Base-by-base conservation (phyloP, 2,329 filamentous ascomycete species). In the Trichoderma sp. region DNA sequence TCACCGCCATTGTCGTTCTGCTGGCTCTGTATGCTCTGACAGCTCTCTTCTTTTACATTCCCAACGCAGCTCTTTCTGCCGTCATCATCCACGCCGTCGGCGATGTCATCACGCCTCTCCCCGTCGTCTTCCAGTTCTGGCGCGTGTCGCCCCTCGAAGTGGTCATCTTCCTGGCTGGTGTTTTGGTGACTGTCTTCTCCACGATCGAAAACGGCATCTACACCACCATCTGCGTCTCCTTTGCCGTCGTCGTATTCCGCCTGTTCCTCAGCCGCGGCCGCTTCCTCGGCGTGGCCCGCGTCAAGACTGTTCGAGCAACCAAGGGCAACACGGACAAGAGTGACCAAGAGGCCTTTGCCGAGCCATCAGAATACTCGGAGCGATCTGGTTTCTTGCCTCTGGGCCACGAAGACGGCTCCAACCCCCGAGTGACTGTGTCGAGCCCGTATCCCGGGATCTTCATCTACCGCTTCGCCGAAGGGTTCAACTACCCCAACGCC, bases 11-110 rank as follows among this genome's bases (percentile, higher is more conserved):
- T 23, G 88, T 97, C 12, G 94, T 97, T 9, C 85, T 97, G 2
- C 85, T 97, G 12, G 93, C 94, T 20, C 91, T 96, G 72, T 97
- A 97, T 77, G 93, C 92, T 20, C 85, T 97, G 30, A 90, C 94
- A 0, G 88, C 91, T 0, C 89, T 97, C 71, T 97, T 97, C 86
- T 97, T 89, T 84, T 97, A 95, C 81, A 97, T 97, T 73, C 93
- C 94, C 0, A 92, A 87, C 73, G 88, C 93, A 0, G 86, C 89
- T 6, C 87, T 97, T 4, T 88, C 93, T 1, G 94, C 89, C 62
- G 92, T 97, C 78, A 97, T 97, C 76, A 97, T 97, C 74, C 94
- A 97, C 81, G 94, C 94, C 5, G 94, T 97, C 4, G 91, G 92
- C 73, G 94, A 97, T 79, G 84, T 97, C 70, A 92, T 97, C 76